Percentiles rank a stretch among this genome's conserved stretches.
phyloP scores from a whole-genome alignment of 106 monocot genomes.

The Platanthera zijinensis region DNA sequence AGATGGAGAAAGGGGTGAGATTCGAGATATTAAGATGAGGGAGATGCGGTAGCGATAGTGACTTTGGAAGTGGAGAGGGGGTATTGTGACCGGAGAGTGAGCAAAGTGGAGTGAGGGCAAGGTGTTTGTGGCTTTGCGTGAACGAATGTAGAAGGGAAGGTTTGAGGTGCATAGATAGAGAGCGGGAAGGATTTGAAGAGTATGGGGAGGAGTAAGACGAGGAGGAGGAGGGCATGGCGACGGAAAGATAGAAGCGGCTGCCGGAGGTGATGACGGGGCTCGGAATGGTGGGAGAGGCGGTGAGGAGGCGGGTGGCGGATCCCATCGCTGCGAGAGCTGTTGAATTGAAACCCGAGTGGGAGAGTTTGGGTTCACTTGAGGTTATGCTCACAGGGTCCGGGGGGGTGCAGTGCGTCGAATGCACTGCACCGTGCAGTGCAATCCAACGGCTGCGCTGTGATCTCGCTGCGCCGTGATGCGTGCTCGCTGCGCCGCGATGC shows the following conservation, averaged over 20 bases:
- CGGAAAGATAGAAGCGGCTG: not conserved
- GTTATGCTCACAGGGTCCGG: not conserved
- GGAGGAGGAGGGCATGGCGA: not conserved
- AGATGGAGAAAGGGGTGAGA: constrained; percentile 51
- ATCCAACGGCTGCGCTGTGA: no score
- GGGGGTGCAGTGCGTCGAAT: no score
- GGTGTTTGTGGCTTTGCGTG: constrained; percentile 30
- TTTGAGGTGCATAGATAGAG: not conserved
- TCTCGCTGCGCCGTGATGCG: no score
- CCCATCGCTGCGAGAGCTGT: not conserved
- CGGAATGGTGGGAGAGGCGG: constrained; percentile 9
- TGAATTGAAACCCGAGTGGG: not conserved
- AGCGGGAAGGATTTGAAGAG: not conserved
- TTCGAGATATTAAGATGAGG: constrained; percentile 15
- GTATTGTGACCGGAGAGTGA: not conserved
- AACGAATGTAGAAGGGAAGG: constrained; percentile 15
- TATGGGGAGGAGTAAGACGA: no score
- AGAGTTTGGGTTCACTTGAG: not conserved
- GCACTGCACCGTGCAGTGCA: no score
- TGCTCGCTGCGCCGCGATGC: no score
- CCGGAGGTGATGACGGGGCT: not conserved
- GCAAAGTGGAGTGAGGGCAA: constrained; percentile 9
- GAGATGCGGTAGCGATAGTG: not conserved
- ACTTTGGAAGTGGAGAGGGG: constrained; percentile 8
- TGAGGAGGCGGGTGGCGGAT: not conserved